Conservation (phyloP, 495 filamentous ascomycete genomes). For the Podospora anserina region DNA sequence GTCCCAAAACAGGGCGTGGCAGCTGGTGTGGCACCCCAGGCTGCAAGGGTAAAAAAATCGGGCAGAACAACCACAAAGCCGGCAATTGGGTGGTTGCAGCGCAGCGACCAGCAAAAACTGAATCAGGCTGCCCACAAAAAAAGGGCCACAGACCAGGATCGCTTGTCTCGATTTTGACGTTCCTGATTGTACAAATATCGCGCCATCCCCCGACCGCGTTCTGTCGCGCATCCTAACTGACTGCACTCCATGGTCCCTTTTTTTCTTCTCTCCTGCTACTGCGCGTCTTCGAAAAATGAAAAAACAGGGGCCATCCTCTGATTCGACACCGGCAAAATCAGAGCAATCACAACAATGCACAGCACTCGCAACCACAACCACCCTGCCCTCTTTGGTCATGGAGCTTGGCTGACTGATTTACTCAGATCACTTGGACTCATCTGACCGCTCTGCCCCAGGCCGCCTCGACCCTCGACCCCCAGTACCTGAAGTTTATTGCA, state of each 20-base stretch:
- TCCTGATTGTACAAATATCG: conserved; percentile 29
- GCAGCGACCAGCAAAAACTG: background rate
- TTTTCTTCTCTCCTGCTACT: background rate
- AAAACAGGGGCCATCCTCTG: conserved; percentile 6
- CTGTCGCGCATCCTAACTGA: background rate
- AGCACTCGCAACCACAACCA: conserved; percentile 10
- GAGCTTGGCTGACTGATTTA: conserved; percentile 17
- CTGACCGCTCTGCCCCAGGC: background rate
- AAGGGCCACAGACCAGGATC: conserved; percentile 3
- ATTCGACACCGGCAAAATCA: background rate
- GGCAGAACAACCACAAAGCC: conserved; percentile 11
- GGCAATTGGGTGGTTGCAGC: conserved; percentile 21
- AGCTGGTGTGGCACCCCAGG: conserved; percentile 15
- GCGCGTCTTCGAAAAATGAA: background rate
- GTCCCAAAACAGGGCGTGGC: conserved; percentile 33
- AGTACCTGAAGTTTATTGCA: background rate
- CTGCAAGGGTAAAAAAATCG: conserved; percentile 17
- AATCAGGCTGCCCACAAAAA: background rate
- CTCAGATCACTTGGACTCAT: conserved; percentile 1
- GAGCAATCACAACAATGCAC: conserved; percentile 12
- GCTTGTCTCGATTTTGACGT: conserved; percentile 4
- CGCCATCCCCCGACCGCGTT: conserved; percentile 8
- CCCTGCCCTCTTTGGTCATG: background rate
- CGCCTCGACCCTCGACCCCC: background rate
- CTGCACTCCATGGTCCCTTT: background rate